Evolutionary conservation across 2,329 filamentous ascomycete genomes (phyloP).

Genomic region (Stemphylium beticola): DNA sequence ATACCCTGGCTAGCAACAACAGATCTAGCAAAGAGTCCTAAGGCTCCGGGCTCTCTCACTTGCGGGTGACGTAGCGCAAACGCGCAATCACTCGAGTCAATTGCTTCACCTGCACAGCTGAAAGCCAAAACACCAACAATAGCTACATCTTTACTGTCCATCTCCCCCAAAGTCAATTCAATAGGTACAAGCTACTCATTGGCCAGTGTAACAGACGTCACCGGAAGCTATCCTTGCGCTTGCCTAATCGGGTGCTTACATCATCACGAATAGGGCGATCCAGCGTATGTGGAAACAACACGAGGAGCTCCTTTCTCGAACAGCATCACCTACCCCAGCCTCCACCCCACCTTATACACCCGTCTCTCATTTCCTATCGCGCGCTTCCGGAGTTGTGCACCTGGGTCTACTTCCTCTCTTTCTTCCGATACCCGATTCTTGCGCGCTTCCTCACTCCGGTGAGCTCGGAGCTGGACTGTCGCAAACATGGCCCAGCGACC

Average conservation of each 20-base stretch:
- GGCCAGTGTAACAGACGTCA: slow-evolving; percentile 9
- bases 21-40: too few species aligned
- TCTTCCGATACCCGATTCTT: slow-evolving; percentile 43
- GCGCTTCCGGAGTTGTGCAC: slow-evolving; percentile 48
- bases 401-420: slow-evolving; percentile 46
- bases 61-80: too few species aligned
- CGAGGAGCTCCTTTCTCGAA: slow-evolving; percentile 32
- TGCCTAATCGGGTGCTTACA: slow-evolving; percentile 13
- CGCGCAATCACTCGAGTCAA: too few species aligned
- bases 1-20: too few species aligned
- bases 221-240: slow-evolving; percentile 11
- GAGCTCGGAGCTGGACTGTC: slow-evolving; percentile 49
- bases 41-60: too few species aligned
- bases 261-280: slow-evolving; percentile 19
- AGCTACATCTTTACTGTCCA: too few species aligned
- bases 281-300: slow-evolving; percentile 33
- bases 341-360: slow-evolving; percentile 35
- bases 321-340: slow-evolving; percentile 37
- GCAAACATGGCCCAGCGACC: slow-evolving; percentile 72
- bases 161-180: too few species aligned
- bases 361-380: slow-evolving; percentile 46
- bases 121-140: too few species aligned
- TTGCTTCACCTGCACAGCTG: too few species aligned
- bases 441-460: slow-evolving; percentile 42
- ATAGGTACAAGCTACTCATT: neutral